Evolutionary conservation across 257 asterid genomes (phyloP).

Genomic region (Orobanche coerulescens): DNA sequence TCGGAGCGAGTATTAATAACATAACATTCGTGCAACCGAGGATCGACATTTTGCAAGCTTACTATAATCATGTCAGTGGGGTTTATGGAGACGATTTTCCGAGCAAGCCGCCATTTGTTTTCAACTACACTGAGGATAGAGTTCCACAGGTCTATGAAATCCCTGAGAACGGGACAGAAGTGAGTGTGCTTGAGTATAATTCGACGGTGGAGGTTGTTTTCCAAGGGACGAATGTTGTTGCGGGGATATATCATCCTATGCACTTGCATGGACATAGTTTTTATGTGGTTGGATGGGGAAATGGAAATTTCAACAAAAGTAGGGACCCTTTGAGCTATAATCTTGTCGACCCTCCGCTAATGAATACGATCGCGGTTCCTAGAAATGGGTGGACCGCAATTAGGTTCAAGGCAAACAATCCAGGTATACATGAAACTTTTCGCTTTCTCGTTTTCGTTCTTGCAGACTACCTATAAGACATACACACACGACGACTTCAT

Average conservation of each 20-base stretch:
- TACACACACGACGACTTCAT: no score
- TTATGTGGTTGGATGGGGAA: constrained; percentile 53
- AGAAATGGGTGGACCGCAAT: constrained; percentile 54
- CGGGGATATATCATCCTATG: constrained; percentile 61
- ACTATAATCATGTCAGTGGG: constrained; percentile 29
- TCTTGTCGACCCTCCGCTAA: constrained; percentile 55
- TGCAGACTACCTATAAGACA: background rate
- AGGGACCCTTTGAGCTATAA: constrained; percentile 46
- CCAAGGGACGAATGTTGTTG: constrained; percentile 46
- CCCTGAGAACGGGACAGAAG: constrained; percentile 28
- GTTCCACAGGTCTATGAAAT: constrained; percentile 17
- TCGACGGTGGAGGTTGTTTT: constrained; percentile 47
- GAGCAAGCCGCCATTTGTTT: constrained; percentile 29
- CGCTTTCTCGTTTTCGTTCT: background rate
- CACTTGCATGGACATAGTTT: constrained; percentile 74
- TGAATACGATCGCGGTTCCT: constrained; percentile 52
- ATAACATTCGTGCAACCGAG: constrained; percentile 22
- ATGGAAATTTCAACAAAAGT: constrained; percentile 40
- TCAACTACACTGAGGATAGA: constrained; percentile 30
- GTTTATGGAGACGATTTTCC: constrained; percentile 39
- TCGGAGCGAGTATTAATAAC: constrained; percentile 15
- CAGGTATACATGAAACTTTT: constrained; percentile 36
- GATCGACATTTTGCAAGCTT: constrained; percentile 44
- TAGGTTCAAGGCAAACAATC: constrained; percentile 59
- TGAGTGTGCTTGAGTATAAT: constrained; percentile 36